Evolutionary conservation across 2,329 filamentous ascomycete species (phyloP).

Genomic region (Penicillium olsonii): DNA sequence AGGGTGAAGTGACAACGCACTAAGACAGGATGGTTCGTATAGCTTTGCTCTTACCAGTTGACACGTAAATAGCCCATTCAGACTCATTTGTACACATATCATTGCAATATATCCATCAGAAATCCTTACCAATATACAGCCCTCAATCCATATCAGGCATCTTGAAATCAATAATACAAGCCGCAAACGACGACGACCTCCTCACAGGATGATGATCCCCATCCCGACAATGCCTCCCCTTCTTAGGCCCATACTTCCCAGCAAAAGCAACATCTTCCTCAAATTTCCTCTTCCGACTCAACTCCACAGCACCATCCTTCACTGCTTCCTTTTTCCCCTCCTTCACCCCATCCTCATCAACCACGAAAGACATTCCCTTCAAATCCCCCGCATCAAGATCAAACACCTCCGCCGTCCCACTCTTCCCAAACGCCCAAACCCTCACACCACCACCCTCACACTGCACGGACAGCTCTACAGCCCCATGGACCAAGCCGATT

Average conservation of each 20-base stretch:
- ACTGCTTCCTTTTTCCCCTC: slow-evolving; percentile 11
- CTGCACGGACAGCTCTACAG: slow-evolving; percentile 56
- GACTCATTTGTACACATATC: too few relatives aligned
- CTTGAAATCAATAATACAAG: slow-evolving; percentile 40
- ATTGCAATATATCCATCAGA: too few relatives aligned
- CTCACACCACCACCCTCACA: slow-evolving; percentile 43
- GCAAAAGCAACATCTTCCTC: slow-evolving; percentile 23
- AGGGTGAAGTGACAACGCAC: too few relatives aligned
- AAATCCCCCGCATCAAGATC: slow-evolving; percentile 41
- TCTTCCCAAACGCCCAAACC: slow-evolving; percentile 55
- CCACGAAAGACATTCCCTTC: slow-evolving; percentile 15
- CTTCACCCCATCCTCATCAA: slow-evolving; percentile 29
- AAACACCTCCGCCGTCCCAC: slow-evolving; percentile 50
- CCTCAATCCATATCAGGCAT: slow-evolving; percentile 32
- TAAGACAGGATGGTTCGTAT: too few relatives aligned
- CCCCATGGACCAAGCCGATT: slow-evolving; percentile 47
- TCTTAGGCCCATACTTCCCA: slow-evolving; percentile 24
- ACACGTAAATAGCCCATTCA: too few relatives aligned
- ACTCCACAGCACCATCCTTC: too few relatives aligned
- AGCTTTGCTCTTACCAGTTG: too few relatives aligned
- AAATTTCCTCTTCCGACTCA: slow-evolving; percentile 31
- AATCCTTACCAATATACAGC: too few relatives aligned
- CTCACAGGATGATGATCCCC: slow-evolving; percentile 1
- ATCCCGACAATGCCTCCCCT: slow-evolving; percentile 9
- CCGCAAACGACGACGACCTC: slow-evolving; percentile 34